Base-by-base conservation (phyloP, 164 flowering plant genomes). In the Cinnamomum chago region DNA sequence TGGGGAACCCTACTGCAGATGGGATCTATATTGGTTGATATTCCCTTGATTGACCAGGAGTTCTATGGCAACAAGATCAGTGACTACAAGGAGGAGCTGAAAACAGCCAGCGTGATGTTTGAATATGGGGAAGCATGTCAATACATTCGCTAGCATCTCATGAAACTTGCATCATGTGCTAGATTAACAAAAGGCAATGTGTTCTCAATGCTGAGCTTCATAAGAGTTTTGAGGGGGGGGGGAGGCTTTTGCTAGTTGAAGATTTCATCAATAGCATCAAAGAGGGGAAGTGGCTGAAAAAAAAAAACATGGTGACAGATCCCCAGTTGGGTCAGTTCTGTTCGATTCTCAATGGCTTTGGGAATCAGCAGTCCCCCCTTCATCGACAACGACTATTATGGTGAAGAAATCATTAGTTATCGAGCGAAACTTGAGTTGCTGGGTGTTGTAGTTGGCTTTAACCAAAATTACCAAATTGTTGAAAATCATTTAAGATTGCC, bases 21-120 rank as follows among this genome's bases (percentile, higher is more conserved):
- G 64, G 88, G 86, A 22, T 85, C 88, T 7, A 85, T 80, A 28
- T 78, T 88, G 67, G 90, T 90, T 62, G 97, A 91, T 73, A 86
- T 91, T 73, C 91, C 97, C 2, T 35, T 90, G 70, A 65, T 91
- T 24, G 89, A 91, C 78, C 72, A 80, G 51, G 24, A 18, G 2
- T 92, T 81, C 67, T 89, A 90, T 78, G 92, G 78, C 12, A 14
- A 76, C 33, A 72, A 22, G 50, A 79, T 92, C 17, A 55, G 7
- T 6, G 52, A 24, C 5, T 90, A 86, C 73, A 71, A 70, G 70
- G 88, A 85, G 25, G 97, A 85, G 80, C 79, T 91, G 9, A 84
- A 79, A 77, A 58, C 75, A 73, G 12, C 22, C 86, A 5, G 97
- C 1, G 92, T 91, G 35, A 88, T 84, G 86, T 85, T 80, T 33